These are phyloP conservation scores for Leccinum subgranulosum DNA, from an alignment of 768 basidiomycete genomes.

Conservation along the genomic window DNA sequence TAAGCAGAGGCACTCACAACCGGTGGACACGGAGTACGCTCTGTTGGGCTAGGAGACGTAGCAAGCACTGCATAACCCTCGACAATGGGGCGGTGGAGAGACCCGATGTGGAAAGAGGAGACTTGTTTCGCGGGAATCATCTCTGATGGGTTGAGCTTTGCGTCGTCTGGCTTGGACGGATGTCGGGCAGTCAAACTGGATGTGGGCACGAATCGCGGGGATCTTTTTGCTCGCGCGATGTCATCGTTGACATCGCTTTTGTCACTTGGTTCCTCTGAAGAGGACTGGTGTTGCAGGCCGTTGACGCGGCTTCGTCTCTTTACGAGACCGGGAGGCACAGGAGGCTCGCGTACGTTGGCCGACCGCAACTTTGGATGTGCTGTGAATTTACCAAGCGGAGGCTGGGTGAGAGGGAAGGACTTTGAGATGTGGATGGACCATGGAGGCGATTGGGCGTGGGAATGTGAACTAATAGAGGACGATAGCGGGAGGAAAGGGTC, in stretches of 20 bases:
- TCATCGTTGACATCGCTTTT: constrained; percentile 25
- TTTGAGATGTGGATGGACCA: constrained; percentile 30
- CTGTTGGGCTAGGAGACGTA: constrained; percentile 1
- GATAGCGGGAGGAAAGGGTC: constrained; percentile 26
- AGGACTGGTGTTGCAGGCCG: constrained; percentile 23
- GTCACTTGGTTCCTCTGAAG: constrained; percentile 29
- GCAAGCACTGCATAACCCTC: constrained; percentile 1
- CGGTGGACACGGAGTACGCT: constrained; percentile 12
- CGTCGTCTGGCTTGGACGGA: neutral
- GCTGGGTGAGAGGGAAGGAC: constrained; percentile 28
- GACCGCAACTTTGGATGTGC: constrained; percentile 31
- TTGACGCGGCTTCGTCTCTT: constrained; percentile 25
- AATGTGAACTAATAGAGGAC: constrained; percentile 18
- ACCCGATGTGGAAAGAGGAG: constrained; percentile 4
- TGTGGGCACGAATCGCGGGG: constrained; percentile 3
- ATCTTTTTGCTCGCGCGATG: constrained; percentile 4
- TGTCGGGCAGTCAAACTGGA: constrained; percentile 1
- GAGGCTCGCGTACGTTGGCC: constrained; percentile 27
- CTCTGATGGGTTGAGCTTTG: neutral
- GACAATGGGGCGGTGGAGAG: constrained; percentile 2
- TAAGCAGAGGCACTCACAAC: constrained; percentile 27
- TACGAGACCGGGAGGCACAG: constrained; percentile 31
- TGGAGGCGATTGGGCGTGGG: constrained; percentile 22
- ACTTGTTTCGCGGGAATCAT: constrained; percentile 8
- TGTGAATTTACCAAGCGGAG: constrained; percentile 26